These are phyloP conservation scores for Fraxinus angustifolia DNA, from an alignment of 305 asterid genomes.

Conservation along the genomic window DNA sequence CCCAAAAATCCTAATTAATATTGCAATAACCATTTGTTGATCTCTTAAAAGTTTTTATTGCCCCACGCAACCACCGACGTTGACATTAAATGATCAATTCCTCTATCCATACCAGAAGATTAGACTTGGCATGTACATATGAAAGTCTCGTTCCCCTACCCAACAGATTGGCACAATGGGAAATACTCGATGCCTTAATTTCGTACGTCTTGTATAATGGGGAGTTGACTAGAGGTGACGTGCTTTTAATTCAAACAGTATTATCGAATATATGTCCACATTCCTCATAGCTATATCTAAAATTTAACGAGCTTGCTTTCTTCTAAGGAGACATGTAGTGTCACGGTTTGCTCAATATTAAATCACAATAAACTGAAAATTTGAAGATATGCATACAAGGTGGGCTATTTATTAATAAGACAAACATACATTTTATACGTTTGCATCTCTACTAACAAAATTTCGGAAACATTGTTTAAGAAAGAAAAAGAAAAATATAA, in stretches of 20 bases:
- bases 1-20: background rate
- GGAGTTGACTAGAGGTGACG: background rate
- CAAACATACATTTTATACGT: constrained; percentile 28
- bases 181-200: background rate
- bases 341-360: background rate
- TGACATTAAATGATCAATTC: background rate
- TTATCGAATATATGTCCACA: background rate
- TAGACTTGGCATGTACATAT: background rate
- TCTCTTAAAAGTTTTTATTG: background rate
- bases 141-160: background rate
- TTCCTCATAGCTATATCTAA: background rate
- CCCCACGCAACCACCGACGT: background rate
- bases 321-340: background rate
- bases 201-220: background rate
- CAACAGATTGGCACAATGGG: background rate
- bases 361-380: constrained; percentile 2
- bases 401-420: constrained; percentile 26
- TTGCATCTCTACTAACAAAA: constrained; percentile 5
- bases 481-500: background rate
- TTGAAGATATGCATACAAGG: background rate
- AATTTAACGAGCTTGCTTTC: background rate
- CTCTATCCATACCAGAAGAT: background rate
- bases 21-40: background rate
- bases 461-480: background rate
- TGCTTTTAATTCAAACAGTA: background rate